Base-by-base conservation (phyloP, 139 green algal species). In the Parachlorella kessleri region DNA sequence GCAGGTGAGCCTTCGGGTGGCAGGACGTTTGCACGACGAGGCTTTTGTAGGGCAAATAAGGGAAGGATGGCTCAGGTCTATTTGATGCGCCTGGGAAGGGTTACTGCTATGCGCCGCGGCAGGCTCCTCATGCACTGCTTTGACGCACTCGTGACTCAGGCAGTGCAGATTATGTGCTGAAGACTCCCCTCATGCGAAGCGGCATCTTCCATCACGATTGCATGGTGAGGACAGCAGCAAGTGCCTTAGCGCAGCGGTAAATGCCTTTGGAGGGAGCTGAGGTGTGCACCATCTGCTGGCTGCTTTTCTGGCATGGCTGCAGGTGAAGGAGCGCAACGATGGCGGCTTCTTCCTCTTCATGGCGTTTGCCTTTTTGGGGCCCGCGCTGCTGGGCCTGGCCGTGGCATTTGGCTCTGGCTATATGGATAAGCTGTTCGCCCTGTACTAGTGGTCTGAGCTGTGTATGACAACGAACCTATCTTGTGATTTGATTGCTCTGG, bases 331-430 rank as follows among this genome's bases (percentile, higher is more conserved):
- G 48, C 82, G 82, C 55, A 73, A 78, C 59, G 68, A 87, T 36
- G 41, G 30, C 21, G 30, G 30, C 7, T 71, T 87, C 24, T 84
- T 84, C 37, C 53, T 72, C 0, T 9, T 37, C 10, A 23, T 78
- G 35, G 55, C 63, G 1, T 39, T 67, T 9, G 40, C 76, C 2
- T 72, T 85, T 38, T 26, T 81, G 26, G 55, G 80, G 39, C 82
- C 82, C 5, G 76, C 77, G 2, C 30, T 75, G 8, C 38, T 66
- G 41, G 80, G 83, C 8, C 81, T 86, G 26, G 32, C 36, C 1
- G n/a, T 55, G 4, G 81, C 81, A 0, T 81, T 40, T 23, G 37
- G 10, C 38, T 71, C 39, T 9, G 81, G 81, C 10, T 86, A 86
- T 66, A 30, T 86, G 8, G 81, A 83, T 55, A 6, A 38, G 30